Base-by-base conservation (phyloP, 768 basidiomycete genomes). In the Mycena pura region DNA sequence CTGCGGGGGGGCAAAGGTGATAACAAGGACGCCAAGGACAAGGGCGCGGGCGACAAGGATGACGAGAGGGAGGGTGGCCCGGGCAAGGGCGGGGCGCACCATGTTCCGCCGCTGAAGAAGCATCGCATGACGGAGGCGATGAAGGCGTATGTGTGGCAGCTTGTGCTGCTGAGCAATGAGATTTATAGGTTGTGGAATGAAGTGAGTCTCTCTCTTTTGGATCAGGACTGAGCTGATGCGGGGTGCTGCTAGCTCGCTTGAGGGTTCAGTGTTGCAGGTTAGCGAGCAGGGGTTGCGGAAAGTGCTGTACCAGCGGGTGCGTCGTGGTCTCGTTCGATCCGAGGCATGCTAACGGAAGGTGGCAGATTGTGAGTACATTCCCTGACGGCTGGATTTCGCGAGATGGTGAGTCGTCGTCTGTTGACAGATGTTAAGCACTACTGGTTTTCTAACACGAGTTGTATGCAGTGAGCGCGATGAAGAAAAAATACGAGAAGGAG, bases 321-420 rank as follows among this genome's bases (percentile, higher is more conserved):
- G 79, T 66, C 38, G 3, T 21, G 38, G 9, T 25, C 14, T 32
- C 10, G 7, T 22, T n/a, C 17, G 43, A 28, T 22, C 27, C 13
- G 2, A 17, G 6, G 1, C 1, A 31, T 15, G 19, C 31, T 57
- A n/a, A 47, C 31, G 17, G 1, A 13, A 5, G 34, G 14, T 31
- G n/a, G n/a, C n/a, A 88, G 87, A 92, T 95, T 57, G 89, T 93
- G 0, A 83, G 82, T n/a, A 86, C 86, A 1, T 95, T 92, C 74
- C 93, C 92, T 0, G 80, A 87, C 0, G 91, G 91, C 13, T 95
- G 93, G 93, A 86, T 95, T 61, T 93, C 91, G 32, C 82, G 93
- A 69, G 93, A 95, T 80, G 90, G 92, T 93, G 50, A 32, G 88
- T 74, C 25, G 36, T 24, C n/a, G n/a, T 3, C 19, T 44, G 3